Evolutionary conservation across 73 alveolate species (phyloP).

Genomic region (Paramecium primaurelia): DNA sequence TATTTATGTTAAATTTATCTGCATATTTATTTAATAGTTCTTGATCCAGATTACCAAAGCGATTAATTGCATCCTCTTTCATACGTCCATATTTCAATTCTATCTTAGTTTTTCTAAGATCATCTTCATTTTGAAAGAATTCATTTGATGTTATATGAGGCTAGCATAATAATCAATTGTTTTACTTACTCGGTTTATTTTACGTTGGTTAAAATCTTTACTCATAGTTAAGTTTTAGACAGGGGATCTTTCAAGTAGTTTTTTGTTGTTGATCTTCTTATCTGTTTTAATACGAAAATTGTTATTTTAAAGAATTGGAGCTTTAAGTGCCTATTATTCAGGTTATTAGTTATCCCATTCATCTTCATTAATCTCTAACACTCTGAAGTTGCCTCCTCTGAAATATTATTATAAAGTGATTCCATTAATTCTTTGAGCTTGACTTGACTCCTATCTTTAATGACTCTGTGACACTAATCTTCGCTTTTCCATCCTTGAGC

Average conservation of each 20-base stretch:
- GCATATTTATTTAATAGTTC: background rate
- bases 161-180: background rate
- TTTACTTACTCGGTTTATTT: background rate
- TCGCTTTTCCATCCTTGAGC: slow-evolving; percentile 31
- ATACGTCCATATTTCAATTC: background rate
- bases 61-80: background rate
- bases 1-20: background rate
- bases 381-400: background rate
- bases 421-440: background rate
- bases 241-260: background rate
- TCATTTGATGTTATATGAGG: slow-evolving; percentile 6
- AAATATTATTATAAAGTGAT: slow-evolving; percentile 22
- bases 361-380: background rate
- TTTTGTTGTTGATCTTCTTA: background rate
- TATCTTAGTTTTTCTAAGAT: background rate
- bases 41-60: background rate
- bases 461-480: slow-evolving; percentile 24
- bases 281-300: background rate
- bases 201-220: background rate
- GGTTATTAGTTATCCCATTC: background rate
- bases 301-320: background rate
- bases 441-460: slow-evolving; percentile 1
- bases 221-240: background rate
- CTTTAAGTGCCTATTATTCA: background rate
- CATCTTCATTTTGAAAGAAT: background rate